Conservation (phyloP, 139 green algal genomes). For the Chlorella sp. region DNA sequence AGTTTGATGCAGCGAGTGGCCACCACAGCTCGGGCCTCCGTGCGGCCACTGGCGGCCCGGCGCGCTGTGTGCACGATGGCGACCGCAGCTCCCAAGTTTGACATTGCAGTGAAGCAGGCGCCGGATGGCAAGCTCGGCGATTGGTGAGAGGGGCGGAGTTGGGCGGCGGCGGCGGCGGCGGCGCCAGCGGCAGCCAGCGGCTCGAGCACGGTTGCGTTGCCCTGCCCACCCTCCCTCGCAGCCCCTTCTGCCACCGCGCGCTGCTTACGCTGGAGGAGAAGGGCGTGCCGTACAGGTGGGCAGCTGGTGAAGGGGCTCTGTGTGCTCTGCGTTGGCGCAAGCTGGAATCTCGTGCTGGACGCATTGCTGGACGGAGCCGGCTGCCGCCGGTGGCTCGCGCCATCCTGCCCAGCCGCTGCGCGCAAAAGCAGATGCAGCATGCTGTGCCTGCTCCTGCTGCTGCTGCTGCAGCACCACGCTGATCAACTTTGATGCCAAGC, state of each 20-base stretch:
- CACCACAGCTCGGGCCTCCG: too few relatives aligned
- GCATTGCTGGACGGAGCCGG: too few relatives aligned
- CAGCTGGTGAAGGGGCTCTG: too few relatives aligned
- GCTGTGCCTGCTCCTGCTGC: too few relatives aligned
- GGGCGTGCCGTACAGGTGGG: slow-evolving; percentile 62
- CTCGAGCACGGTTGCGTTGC: not conserved
- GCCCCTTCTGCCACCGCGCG: slow-evolving; percentile 91
- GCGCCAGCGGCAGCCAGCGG: not conserved
- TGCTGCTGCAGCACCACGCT: slow-evolving; percentile 43
- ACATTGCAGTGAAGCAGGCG: slow-evolving; percentile 67
- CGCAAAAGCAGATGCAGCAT: too few relatives aligned
- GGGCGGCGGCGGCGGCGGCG: not conserved
- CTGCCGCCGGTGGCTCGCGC: too few relatives aligned
- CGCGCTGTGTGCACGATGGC: not conserved
- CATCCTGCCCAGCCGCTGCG: too few relatives aligned
- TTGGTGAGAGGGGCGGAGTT: slow-evolving; percentile 38
- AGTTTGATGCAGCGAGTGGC: too few relatives aligned
- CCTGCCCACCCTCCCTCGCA: slow-evolving; percentile 29
- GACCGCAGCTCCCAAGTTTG: not conserved
- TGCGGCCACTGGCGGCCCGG: not conserved
- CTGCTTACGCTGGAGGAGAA: slow-evolving; percentile 87
- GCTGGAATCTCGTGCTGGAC: too few relatives aligned
- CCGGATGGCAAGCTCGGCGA: slow-evolving; percentile 56
- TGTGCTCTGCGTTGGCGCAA: too few relatives aligned
- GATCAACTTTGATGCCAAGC: slow-evolving; percentile 88